Conservation (phyloP, 805 yeast genomes). For the Millerozyma miso region DNA sequence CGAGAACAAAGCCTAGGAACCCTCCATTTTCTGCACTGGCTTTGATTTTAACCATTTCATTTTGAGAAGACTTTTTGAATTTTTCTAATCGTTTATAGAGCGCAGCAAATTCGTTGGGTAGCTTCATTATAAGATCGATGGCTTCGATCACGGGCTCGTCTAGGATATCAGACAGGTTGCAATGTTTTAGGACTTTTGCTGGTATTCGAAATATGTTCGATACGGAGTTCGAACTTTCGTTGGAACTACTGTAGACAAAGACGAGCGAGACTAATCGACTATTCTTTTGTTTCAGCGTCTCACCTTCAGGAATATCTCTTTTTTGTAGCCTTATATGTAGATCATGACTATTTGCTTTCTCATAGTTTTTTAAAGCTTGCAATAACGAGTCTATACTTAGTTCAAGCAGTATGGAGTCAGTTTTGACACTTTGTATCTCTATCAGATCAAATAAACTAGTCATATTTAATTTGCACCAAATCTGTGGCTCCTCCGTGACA, state of each 20-base stretch:
- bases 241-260: constrained; percentile 48
- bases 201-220: constrained; percentile 70
- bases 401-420: constrained; percentile 56
- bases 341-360: constrained; percentile 48
- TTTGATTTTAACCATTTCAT: constrained; percentile 45
- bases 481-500: constrained; percentile 54
- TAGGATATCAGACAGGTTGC: constrained; percentile 46
- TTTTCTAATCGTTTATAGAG: constrained; percentile 63
- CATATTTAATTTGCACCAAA: constrained; percentile 58
- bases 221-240: constrained; percentile 41
- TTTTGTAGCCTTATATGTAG: constrained; percentile 50
- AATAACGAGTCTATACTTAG: constrained; percentile 56
- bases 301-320: constrained; percentile 27
- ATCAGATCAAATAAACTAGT: constrained; percentile 43
- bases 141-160: constrained; percentile 59
- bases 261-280: constrained; percentile 51
- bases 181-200: constrained; percentile 54
- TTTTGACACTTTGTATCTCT: constrained; percentile 49
- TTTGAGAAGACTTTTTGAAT: constrained; percentile 42
- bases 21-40: constrained; percentile 47
- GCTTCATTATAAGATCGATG: constrained; percentile 53
- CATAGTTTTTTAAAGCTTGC: constrained; percentile 55
- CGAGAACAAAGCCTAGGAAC: constrained; percentile 46
- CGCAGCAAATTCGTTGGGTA: constrained; percentile 45
- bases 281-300: constrained; percentile 17